Evolutionary conservation across 129 eudicot genomes (phyloP).

Genomic region (Helichrysum umbraculigerum): DNA sequence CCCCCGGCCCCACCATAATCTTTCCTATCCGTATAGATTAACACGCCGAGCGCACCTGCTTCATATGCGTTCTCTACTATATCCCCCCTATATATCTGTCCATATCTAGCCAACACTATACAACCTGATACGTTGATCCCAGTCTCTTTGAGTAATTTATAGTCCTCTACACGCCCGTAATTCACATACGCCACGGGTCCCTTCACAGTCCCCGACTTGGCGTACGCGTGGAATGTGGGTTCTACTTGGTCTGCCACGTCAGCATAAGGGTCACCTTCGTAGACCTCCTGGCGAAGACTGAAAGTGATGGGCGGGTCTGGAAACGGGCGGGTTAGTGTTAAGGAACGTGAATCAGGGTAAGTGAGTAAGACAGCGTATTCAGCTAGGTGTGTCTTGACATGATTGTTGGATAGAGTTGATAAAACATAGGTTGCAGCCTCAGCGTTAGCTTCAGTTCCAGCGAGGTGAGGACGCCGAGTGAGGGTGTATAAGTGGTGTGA

Average conservation of each 20-base stretch:
- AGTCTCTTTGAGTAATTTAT: conserved; percentile 21
- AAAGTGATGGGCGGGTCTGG: conserved; percentile 41
- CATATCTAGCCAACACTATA: conserved; percentile 65
- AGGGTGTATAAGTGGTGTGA: conserved; percentile 69
- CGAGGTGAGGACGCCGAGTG: conserved; percentile 77
- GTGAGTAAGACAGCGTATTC: conserved; percentile 56
- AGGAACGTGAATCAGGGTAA: conserved; percentile 59
- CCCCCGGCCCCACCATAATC: conserved; percentile 79
- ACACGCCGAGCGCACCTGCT: conserved; percentile 65
- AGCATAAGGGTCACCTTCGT: conserved; percentile 62
- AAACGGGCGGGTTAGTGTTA: conserved; percentile 41
- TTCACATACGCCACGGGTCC: conserved; percentile 72
- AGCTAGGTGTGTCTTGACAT: conserved; percentile 49
- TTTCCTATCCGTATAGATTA: conserved; percentile 63
- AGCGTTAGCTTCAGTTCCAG: conserved; percentile 72
- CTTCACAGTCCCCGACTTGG: conserved; percentile 53
- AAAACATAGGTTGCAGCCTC: conserved; percentile 68
- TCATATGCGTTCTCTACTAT: conserved; percentile 64
- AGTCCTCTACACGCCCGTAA: conserved; percentile 81
- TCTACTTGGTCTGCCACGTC: conserved; percentile 55
- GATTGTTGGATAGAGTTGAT: conserved; percentile 55
- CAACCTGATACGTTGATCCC: conserved; percentile 54
- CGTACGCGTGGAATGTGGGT: conserved; percentile 81
- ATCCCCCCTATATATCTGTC: conserved; percentile 70
- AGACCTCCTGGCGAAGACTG: conserved; percentile 49